A percentile compares a stretch with the other conserved stretches of the same genome.
These are phyloP conservation scores for Boletus barrowsii DNA, from an alignment of 768 basidiomycete genomes.

Conservation along the genomic window DNA sequence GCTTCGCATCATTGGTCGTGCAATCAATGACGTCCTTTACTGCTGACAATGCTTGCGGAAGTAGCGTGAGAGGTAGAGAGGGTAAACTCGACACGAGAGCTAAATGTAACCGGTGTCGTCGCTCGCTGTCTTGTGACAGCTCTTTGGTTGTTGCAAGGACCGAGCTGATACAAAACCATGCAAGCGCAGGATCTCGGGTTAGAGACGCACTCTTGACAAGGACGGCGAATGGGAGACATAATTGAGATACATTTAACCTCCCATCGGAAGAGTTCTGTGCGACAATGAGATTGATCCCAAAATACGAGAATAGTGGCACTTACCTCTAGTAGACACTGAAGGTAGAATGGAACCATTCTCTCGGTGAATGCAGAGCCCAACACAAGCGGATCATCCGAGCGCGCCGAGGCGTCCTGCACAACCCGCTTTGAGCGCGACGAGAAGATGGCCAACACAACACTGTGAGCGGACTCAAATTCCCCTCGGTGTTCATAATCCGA, in stretches of 20 bases:
- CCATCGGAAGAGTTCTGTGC: constrained; percentile 61
- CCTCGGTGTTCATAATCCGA: constrained; percentile 58
- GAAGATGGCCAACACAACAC: constrained; percentile 74
- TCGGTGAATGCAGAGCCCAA: constrained; percentile 42
- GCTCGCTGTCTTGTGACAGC: constrained; percentile 16
- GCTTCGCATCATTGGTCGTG: constrained; percentile 29
- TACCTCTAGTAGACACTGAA: constrained; percentile 68
- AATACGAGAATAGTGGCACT: constrained; percentile 11
- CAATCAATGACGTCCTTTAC: constrained; percentile 35
- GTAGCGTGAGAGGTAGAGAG: constrained; percentile 54
- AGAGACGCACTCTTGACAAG: constrained; percentile 58
- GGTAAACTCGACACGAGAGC: constrained; percentile 65
- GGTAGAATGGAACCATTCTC: constrained; percentile 72
- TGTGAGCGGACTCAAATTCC: constrained; percentile 85
- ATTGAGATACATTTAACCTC: constrained; percentile 58
- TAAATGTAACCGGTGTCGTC: constrained; percentile 56
- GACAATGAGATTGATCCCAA: neutral
- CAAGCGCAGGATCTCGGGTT: constrained; percentile 45
- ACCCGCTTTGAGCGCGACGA: constrained; percentile 50
- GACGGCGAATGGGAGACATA: constrained; percentile 72
- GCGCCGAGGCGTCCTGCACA: constrained; percentile 7
- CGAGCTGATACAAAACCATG: constrained; percentile 64
- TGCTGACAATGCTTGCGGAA: constrained; percentile 53
- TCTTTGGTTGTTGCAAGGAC: constrained; percentile 48
- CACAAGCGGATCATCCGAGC: constrained; percentile 5